Evolutionary conservation across 305 asterid genomes (phyloP).

Genomic region (Fraxinus sp.): DNA sequence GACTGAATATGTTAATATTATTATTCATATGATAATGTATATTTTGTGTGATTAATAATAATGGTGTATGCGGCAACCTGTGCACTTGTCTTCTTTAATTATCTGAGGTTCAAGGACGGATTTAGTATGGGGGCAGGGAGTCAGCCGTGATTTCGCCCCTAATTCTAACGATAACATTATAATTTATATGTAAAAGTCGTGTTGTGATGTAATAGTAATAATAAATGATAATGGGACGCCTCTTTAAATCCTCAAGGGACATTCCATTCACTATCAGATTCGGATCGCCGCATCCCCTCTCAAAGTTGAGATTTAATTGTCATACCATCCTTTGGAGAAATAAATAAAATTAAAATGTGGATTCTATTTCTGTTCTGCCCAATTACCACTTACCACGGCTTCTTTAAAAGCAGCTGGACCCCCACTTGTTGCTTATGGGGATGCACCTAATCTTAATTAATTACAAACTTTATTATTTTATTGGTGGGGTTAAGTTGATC

Average conservation of each 20-base stretch:
- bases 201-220: neutral
- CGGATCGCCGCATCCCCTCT: conserved; percentile 37
- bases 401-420: conserved; percentile 33
- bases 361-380: neutral
- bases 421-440: conserved; percentile 37
- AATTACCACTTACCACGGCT: conserved; percentile 21
- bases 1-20: too few species aligned
- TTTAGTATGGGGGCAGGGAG: too few species aligned
- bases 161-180: too few species aligned
- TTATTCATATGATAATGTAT: too few species aligned
- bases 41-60: too few species aligned
- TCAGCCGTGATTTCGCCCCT: too few species aligned
- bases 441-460: conserved; percentile 34
- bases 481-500: too few species aligned
- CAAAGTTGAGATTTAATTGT: neutral
- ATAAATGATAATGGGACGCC: neutral
- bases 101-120: neutral
- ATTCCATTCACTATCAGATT: neutral
- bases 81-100: neutral
- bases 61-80: neutral
- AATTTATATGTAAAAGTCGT: neutral
- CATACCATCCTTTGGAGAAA: neutral
- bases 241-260: conserved; percentile 30
- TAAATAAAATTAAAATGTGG: neutral
- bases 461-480: neutral